A percentile compares a stretch with the other conserved stretches of the same genome.
These are phyloP conservation scores for Micractinium sp. DNA, from an alignment of 139 green algal species.

Conservation along the genomic window DNA sequence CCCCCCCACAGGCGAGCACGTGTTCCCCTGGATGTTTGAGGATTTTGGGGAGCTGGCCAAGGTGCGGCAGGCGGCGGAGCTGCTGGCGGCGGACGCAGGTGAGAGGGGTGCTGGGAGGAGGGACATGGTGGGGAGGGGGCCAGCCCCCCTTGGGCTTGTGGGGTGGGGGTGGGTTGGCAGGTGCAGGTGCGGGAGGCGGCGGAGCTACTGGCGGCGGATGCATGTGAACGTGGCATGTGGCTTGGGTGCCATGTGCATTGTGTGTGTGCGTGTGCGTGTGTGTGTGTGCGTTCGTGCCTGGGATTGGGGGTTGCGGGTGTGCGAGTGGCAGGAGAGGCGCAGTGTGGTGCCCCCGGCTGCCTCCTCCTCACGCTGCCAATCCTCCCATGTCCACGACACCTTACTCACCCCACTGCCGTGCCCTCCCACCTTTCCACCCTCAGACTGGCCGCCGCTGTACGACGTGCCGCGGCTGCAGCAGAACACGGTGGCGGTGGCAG, in stretches of 20 bases:
- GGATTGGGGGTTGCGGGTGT: no score
- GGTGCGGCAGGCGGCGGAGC: constrained; percentile 74
- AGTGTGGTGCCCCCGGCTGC: no score
- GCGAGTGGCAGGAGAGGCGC: no score
- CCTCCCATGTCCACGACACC: no score
- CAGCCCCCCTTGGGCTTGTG: neutral
- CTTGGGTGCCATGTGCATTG: neutral
- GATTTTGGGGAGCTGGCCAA: constrained; percentile 79
- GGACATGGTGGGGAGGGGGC: neutral
- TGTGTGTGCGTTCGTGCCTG: no score
- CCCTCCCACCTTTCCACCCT: neutral
- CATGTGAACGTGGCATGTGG: no score
- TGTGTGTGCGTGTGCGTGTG: no score
- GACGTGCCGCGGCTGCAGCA: constrained; percentile 56
- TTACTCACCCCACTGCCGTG: no score
- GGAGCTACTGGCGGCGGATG: constrained; percentile 61
- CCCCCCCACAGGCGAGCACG: constrained; percentile 89
- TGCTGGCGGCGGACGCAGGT: constrained; percentile 56
- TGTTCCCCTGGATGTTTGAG: constrained; percentile 96
- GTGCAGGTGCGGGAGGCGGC: constrained; percentile 81
- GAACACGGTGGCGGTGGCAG: constrained; percentile 75
- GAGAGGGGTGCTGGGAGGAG: neutral
- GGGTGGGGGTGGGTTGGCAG: constrained; percentile 40
- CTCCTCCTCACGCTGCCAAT: neutral
- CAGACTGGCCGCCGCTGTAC: constrained; percentile 91